Evolutionary conservation across 352 stramenopile genomes (phyloP).

Genomic region (Globisporangium cederbergense): DNA sequence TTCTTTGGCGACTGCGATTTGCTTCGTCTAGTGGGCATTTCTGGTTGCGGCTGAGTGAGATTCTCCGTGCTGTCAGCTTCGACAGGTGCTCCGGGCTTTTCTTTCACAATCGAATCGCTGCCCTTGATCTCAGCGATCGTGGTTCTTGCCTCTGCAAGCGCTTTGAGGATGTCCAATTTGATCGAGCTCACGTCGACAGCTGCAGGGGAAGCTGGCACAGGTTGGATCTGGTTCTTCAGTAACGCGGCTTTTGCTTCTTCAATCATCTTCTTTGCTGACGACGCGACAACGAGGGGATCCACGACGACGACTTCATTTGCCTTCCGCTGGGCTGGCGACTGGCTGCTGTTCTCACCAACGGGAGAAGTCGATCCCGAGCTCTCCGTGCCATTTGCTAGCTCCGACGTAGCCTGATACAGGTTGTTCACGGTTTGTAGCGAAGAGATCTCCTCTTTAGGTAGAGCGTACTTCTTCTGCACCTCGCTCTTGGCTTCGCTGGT

Average conservation of each 20-base stretch:
- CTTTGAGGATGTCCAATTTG: conserved; percentile 80
- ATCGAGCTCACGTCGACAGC: conserved; percentile 67
- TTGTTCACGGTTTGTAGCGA: background rate
- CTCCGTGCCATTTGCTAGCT: background rate
- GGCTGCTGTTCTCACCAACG: conserved; percentile 7
- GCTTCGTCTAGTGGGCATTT: conserved; percentile 1
- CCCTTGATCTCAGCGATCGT: conserved; percentile 68
- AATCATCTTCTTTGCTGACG: conserved; percentile 12
- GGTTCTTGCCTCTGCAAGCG: conserved; percentile 64
- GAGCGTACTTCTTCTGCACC: background rate
- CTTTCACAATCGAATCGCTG: conserved; percentile 2
- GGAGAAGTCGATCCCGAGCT: conserved; percentile 3
- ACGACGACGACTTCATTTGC: background rate
- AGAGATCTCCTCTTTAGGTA: background rate
- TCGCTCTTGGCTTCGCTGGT: background rate
- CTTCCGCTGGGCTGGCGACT: background rate
- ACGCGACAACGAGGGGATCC: conserved; percentile 3
- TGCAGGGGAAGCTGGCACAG: conserved; percentile 11
- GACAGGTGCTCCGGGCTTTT: conserved; percentile 5
- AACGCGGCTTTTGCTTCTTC: conserved; percentile 11
- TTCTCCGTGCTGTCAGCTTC: background rate
- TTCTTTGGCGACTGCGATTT: conserved; percentile 16
- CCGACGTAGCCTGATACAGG: background rate
- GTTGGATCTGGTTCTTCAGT: background rate
- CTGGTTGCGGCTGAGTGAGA: background rate